Conservation (phyloP, 2,329 filamentous ascomycete species). For the Penicillium glabrum region DNA sequence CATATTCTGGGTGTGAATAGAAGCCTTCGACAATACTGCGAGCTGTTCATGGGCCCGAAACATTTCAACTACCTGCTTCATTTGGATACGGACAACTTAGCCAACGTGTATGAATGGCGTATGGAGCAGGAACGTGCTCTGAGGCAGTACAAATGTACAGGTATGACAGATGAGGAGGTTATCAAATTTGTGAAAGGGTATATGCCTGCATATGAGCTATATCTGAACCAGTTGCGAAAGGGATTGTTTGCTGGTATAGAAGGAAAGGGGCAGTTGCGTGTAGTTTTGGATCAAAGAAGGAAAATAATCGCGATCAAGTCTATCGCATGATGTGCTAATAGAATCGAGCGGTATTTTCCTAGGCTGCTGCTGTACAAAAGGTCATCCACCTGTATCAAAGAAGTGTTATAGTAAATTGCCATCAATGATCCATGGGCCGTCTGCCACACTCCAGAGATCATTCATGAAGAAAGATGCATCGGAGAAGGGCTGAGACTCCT, state of each 20-base stretch:
- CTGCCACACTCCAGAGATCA: constrained; percentile 34
- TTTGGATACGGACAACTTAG: too few relatives aligned
- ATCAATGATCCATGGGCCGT: constrained; percentile 35
- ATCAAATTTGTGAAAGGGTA: constrained; percentile 15
- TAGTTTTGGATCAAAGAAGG: constrained; percentile 11
- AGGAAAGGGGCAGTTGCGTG: constrained; percentile 9
- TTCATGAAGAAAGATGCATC: constrained; percentile 20
- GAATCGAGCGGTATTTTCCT: not conserved
- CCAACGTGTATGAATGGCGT: too few relatives aligned
- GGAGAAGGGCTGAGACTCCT: constrained; percentile 17
- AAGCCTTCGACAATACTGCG: too few relatives aligned
- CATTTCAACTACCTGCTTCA: too few relatives aligned
- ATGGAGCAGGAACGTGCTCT: too few relatives aligned
- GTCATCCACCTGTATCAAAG: not conserved
- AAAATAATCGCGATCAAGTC: not conserved
- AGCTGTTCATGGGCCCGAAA: too few relatives aligned
- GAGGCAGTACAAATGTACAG: too few relatives aligned
- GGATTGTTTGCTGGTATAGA: constrained; percentile 4
- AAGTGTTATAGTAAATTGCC: constrained; percentile 19
- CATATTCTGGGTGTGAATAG: too few relatives aligned
- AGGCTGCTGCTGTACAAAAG: not conserved
- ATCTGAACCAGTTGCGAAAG: constrained; percentile 14
- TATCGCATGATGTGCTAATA: not conserved
- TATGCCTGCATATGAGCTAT: constrained; percentile 21
- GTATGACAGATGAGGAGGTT: not conserved